These are phyloP conservation scores for Berkeleyomyces basicola DNA, from an alignment of 2,329 filamentous ascomycete species.

Conservation along the genomic window DNA sequence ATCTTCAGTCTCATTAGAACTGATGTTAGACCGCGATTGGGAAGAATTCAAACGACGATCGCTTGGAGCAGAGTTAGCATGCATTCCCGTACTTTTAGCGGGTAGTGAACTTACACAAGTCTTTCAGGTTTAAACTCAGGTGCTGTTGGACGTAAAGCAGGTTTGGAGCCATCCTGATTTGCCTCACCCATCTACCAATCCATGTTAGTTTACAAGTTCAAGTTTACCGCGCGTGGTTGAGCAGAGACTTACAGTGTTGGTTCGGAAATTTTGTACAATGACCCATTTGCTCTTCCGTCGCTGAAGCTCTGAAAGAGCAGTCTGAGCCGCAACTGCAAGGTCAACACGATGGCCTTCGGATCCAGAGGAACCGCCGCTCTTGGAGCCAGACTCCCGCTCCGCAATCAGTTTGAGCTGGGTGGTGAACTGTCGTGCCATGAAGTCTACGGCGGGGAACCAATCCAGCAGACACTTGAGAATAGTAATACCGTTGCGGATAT, in stretches of 20 bases:
- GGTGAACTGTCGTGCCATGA: constrained; percentile 57
- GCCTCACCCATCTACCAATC: not conserved
- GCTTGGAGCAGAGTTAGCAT: not conserved
- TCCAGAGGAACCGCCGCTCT: constrained; percentile 27
- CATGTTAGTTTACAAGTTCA: not conserved
- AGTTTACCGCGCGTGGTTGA: constrained; percentile 14
- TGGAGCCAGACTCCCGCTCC: constrained; percentile 39
- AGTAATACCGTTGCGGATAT: constrained; percentile 89
- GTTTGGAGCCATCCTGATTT: constrained; percentile 13
- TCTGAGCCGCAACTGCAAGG: constrained; percentile 55
- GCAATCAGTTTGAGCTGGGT: constrained; percentile 50
- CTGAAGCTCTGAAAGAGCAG: constrained; percentile 52
- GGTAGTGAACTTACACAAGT: constrained; percentile 17
- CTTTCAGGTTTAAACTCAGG: constrained; percentile 47
- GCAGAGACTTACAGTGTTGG: constrained; percentile 36
- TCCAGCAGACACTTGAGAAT: constrained; percentile 67
- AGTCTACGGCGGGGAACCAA: constrained; percentile 76
- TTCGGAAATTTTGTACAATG: constrained; percentile 55
- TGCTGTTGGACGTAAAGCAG: constrained; percentile 41
- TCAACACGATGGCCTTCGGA: constrained; percentile 48
- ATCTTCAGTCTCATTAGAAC: constrained; percentile 44
- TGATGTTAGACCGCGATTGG: not conserved
- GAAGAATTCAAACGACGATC: not conserved
- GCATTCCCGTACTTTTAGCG: constrained; percentile 7
- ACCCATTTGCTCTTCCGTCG: constrained; percentile 53